Base-by-base conservation (phyloP, 1,139 yeast genomes). In the Lodderomyces pseudojiufengensis region DNA sequence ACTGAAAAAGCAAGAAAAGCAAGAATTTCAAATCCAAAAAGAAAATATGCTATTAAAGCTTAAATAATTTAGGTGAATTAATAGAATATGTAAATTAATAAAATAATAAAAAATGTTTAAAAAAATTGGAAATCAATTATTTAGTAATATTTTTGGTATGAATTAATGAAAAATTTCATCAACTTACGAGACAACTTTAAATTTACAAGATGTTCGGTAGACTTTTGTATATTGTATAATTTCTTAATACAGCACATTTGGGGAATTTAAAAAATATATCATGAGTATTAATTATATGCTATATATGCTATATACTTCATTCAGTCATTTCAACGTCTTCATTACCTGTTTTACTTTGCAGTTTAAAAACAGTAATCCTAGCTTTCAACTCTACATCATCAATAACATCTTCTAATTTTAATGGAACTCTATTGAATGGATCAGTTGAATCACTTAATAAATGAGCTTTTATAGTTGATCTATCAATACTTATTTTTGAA, bases 1-100 rank as follows among this genome's bases (percentile, higher is more conserved):
- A 90, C 97, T 65, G 83, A 73, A 59, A 88, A 85, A 79, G 88
- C 90, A 64, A 80, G 80, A 75, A 92, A 92, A 87, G 83, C 78
- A 76, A 80, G 80, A 66, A 78, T 80, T 63, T 95, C 97, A 74
- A 87, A 84, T 95, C 97, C 98, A 72, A 90, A 84, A 77, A 88
- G 95, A 84, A 84, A 84, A 77, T 92, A 76, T 75, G 97, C 97
- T 71, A 85, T 92, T 78, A 90, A 90, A 84, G 97, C 97, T 76
- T 90, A 84, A 82, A 52, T 61, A 22, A 9, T 22, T 22, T 10
- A 11, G 11, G 11, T 27, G 3, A 27, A 9, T 11, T 13, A 26
- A 12, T 13, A 9, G 20, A 32, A 32, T 32, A 32, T 32, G 35
- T 29, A 24, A 10, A 6, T 8, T 9, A 15, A 20, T 26, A 26